Evolutionary conservation across 805 yeast species (phyloP).

Genomic region (Brettanomyces bruxellensis): DNA sequence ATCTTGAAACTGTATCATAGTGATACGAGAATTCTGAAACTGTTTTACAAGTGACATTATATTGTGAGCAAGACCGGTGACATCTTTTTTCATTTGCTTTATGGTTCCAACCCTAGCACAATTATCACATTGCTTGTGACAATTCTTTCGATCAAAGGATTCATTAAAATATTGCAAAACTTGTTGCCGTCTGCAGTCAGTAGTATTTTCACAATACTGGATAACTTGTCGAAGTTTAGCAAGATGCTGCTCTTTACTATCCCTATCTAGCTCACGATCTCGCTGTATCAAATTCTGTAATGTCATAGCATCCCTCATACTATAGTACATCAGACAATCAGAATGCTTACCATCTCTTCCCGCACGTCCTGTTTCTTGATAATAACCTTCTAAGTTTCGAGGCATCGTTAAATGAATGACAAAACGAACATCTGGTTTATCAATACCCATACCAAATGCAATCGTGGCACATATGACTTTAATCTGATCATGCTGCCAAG

Average conservation of each 20-base stretch:
- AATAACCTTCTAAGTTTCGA: conserved; percentile 87
- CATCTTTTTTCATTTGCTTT: conserved; percentile 48
- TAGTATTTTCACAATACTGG: conserved; percentile 82
- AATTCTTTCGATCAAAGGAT: conserved; percentile 53
- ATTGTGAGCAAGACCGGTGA: conserved; percentile 52
- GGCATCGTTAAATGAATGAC: conserved; percentile 88
- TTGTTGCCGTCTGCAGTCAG: conserved; percentile 85
- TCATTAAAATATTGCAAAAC: conserved; percentile 90
- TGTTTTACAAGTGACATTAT: conserved; percentile 51
- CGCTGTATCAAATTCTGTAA: conserved; percentile 69
- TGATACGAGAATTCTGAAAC: conserved; percentile 53
- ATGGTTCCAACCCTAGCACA: conserved; percentile 43
- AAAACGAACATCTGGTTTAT: conserved; percentile 88
- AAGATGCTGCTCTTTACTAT: conserved; percentile 66
- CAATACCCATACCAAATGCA: conserved; percentile 99
- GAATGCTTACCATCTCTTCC: conserved; percentile 89
- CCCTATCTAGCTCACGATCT: conserved; percentile 57
- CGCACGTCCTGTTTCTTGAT: conserved; percentile 97
- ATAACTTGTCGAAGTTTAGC: conserved; percentile 74
- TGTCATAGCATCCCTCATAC: conserved; percentile 69
- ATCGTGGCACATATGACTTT: conserved; percentile 92
- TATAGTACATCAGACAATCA: conserved; percentile 75
- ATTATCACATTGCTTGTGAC: conserved; percentile 77
- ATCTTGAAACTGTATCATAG: conserved; percentile 76
- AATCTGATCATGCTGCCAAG: conserved; percentile 69